Conservation (phyloP, 2,329 filamentous ascomycete genomes). For the Onygena corvina region DNA sequence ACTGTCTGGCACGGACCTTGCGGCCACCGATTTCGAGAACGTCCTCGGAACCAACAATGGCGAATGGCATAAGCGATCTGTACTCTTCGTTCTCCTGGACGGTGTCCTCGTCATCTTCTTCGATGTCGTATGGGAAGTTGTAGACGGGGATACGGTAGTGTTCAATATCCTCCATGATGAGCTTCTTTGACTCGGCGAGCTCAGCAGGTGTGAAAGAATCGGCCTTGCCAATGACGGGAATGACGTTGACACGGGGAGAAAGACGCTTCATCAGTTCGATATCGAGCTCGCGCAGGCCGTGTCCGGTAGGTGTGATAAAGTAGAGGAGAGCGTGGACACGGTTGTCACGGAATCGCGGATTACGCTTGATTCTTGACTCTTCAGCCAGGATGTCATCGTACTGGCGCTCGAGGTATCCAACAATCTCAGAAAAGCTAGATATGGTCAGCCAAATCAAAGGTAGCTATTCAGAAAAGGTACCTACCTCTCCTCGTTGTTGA, state of each 20-base stretch:
- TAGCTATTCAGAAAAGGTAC: slow-evolving; percentile 14
- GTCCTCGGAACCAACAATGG: slow-evolving; percentile 95
- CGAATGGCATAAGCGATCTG: slow-evolving; percentile 94
- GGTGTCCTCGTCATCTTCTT: slow-evolving; percentile 98
- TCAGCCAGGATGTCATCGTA: slow-evolving; percentile 98
- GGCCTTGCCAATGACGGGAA: slow-evolving; percentile 96
- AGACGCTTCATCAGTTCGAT: slow-evolving; percentile 99
- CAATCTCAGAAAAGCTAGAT: slow-evolving; percentile 84
- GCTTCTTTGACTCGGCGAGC: slow-evolving; percentile 97
- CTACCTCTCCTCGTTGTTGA: slow-evolving; percentile 96
- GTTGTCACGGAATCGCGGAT: slow-evolving; percentile 98
- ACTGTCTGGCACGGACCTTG: slow-evolving; percentile 86
- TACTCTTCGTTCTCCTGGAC: slow-evolving; percentile 98
- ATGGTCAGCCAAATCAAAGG: not conserved
- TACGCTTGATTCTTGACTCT: slow-evolving; percentile 99
- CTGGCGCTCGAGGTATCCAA: slow-evolving; percentile 96
- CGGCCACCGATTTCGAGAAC: slow-evolving; percentile 86
- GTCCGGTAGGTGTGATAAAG: slow-evolving; percentile 97
- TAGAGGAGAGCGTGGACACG: slow-evolving; percentile 96
- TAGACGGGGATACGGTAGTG: slow-evolving; percentile 99
- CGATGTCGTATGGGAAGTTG: slow-evolving; percentile 99
- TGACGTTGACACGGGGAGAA: slow-evolving; percentile 95
- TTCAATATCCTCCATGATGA: slow-evolving; percentile 99
- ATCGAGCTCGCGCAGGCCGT: slow-evolving; percentile 94
- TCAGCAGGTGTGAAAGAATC: slow-evolving; percentile 94